A percentile compares a stretch with the other conserved stretches of the same genome.
These are phyloP conservation scores for Pichia kluyveri DNA, from an alignment of 805 yeast species.

Conservation along the genomic window DNA sequence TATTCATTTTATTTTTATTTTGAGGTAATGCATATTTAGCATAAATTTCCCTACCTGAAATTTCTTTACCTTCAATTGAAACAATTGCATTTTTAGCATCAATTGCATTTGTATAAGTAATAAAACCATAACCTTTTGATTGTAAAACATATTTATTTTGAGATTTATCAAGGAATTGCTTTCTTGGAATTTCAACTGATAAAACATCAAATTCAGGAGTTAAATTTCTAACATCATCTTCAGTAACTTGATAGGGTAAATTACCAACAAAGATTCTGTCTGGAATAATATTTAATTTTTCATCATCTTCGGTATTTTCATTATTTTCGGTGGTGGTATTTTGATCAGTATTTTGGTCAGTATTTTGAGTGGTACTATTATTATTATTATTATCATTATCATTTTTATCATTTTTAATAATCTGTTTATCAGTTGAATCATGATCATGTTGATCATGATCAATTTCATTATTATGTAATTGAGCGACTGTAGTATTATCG, in stretches of 20 bases:
- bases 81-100: slow-evolving; percentile 56
- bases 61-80: slow-evolving; percentile 21
- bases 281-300: slow-evolving; percentile 25
- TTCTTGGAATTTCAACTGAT: slow-evolving; percentile 26
- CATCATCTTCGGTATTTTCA: background rate
- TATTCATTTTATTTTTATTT: slow-evolving; percentile 12
- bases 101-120: slow-evolving; percentile 49
- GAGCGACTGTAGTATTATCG: background rate
- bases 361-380: too few relatives aligned
- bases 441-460: too few relatives aligned
- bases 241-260: slow-evolving; percentile 34
- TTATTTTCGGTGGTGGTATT: background rate
- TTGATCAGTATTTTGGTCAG: too few relatives aligned
- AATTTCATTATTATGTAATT: background rate
- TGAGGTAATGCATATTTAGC: slow-evolving; percentile 45
- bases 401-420: background rate
- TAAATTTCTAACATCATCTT: slow-evolving; percentile 34
- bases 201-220: slow-evolving; percentile 28
- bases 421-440: too few relatives aligned
- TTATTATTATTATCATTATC: background rate
- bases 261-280: slow-evolving; percentile 39
- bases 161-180: slow-evolving; percentile 17
- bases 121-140: slow-evolving; percentile 36
- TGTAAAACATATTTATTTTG: slow-evolving; percentile 17
- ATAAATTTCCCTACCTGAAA: slow-evolving; percentile 33